Conservation (phyloP, 305 asterid species). For the Withania somnifera region DNA sequence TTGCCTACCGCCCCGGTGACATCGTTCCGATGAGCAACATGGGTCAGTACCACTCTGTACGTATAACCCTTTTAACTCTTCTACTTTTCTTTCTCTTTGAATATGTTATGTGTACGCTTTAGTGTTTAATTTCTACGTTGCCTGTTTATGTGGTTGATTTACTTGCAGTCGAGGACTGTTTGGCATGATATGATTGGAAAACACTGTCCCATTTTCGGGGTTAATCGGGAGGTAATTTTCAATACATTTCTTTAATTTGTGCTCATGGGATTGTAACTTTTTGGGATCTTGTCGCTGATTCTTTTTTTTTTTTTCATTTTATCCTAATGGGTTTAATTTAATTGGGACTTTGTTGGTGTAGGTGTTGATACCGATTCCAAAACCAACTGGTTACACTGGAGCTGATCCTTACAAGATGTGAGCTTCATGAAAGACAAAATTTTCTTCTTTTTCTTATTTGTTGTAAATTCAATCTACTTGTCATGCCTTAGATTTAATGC, state of each 20-base stretch:
- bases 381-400: conserved; percentile 89
- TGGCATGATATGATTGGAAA: conserved; percentile 97
- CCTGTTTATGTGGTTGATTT: not conserved
- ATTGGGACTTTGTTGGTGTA: conserved; percentile 7
- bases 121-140: not conserved
- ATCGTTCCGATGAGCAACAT: conserved; percentile 80
- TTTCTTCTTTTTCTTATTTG: not conserved
- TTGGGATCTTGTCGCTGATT: not conserved
- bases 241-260: not conserved
- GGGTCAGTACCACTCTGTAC: conserved; percentile 90
- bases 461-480: not conserved
- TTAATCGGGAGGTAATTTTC: conserved; percentile 70
- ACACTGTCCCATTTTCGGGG: conserved; percentile 89
- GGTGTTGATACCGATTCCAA: conserved; percentile 80
- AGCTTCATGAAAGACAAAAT: conserved; percentile 4
- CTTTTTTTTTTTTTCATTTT: not conserved
- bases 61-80: conserved; percentile 5
- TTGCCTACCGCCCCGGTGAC: conserved; percentile 85
- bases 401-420: conserved; percentile 91
- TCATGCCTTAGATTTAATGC: too few relatives aligned
- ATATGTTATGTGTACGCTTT: not conserved
- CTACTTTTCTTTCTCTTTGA: not conserved
- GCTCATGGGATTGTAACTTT: not conserved
- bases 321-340: not conserved
- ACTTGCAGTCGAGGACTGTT: conserved; percentile 43